A percentile compares a stretch with the other conserved stretches of the same genome.
These are phyloP conservation scores for Leccinum truebloodii DNA, from an alignment of 768 basidiomycete genomes.

Conservation along the genomic window DNA sequence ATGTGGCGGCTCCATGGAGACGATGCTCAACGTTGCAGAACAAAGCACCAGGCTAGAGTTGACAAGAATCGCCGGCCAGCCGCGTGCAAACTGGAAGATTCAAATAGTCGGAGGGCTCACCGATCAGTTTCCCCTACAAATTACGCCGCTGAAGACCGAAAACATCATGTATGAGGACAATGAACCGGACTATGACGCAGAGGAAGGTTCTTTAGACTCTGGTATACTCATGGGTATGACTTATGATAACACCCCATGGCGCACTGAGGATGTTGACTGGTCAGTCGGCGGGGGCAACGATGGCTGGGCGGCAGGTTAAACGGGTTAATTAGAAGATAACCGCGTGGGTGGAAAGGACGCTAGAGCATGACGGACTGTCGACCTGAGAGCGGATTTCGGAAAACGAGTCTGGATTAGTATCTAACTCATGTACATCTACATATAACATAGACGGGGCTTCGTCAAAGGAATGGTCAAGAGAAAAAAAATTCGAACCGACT, in stretches of 20 bases:
- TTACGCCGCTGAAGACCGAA: slow-evolving; percentile 11
- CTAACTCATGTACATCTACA: slow-evolving; percentile 27
- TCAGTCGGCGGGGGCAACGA: slow-evolving; percentile 3
- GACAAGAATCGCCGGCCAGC: slow-evolving; percentile 20
- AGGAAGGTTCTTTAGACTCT: slow-evolving; percentile 30
- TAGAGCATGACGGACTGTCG: not conserved
- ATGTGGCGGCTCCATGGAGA: slow-evolving; percentile 37
- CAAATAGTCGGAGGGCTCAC: slow-evolving; percentile 26
- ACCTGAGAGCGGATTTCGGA: slow-evolving; percentile 2
- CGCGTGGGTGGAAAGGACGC: slow-evolving; percentile 1
- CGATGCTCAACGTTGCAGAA: slow-evolving; percentile 29
- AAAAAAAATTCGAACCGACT: slow-evolving; percentile 15
- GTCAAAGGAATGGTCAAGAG: slow-evolving; percentile 4
- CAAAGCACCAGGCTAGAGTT: slow-evolving; percentile 27
- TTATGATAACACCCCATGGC: slow-evolving; percentile 5
- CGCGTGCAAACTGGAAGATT: slow-evolving; percentile 33
- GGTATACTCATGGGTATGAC: slow-evolving; percentile 24
- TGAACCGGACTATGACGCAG: slow-evolving; percentile 19
- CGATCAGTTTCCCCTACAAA: slow-evolving; percentile 6
- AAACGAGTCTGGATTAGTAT: slow-evolving; percentile 21
- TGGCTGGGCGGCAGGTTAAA: slow-evolving; percentile 11
- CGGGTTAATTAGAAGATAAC: not conserved
- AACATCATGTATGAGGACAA: slow-evolving; percentile 22
- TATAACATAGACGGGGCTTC: slow-evolving; percentile 6
- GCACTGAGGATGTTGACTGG: slow-evolving; percentile 10